Base-by-base conservation (phyloP, 148 eudicot genomes). In the Chenopodium album region DNA sequence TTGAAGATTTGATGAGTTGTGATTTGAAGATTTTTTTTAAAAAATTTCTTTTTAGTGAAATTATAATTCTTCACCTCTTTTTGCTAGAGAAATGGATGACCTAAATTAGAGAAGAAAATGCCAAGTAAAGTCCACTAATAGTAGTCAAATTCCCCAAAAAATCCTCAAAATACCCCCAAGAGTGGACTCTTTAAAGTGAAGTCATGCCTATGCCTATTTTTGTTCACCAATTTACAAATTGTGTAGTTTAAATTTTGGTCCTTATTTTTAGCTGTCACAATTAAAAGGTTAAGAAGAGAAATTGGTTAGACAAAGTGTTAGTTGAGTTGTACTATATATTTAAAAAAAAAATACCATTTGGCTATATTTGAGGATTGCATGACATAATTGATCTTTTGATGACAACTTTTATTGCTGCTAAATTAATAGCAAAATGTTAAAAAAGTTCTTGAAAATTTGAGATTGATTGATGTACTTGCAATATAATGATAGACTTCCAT, bases 401-500 rank as follows among this genome's bases (percentile, higher is more conserved):
- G 44, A 41, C 44, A n/a, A 62, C 62, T 62, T 62, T 19, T 67
- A 3, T 67, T 67, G 34, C 71, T 67, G 62, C 62, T 26, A 41
- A 67, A 37, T 26, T 67, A 13, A 67, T 29, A 37, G 71, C 20
- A 11, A 41, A 41, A 44, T 52, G 77, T 44, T 44, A 23, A 37
- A 17, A 22, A 64, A 22, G 71, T 41, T 22, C 54, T 37, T 77
- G 32, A 31, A 31, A 31, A 31, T 31, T 31, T 31, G 71, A 34
- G 69, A 60, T 26, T 77, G 20, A 63, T 63, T 19, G 59, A 14
- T 67, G 44, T 74, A 52, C 62, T 50, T 44, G 63, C 77, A 74
- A 13, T 5, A 5, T 28, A 62, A 52, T 50, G 34, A 9, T 6
- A 74, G 50, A 14, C 76, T 48, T 74, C 56, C 10, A n/a, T n/a